phyloP scores from a whole-genome alignment of 2,329 filamentous ascomycete species.

The Fusarium transvaalense region DNA sequence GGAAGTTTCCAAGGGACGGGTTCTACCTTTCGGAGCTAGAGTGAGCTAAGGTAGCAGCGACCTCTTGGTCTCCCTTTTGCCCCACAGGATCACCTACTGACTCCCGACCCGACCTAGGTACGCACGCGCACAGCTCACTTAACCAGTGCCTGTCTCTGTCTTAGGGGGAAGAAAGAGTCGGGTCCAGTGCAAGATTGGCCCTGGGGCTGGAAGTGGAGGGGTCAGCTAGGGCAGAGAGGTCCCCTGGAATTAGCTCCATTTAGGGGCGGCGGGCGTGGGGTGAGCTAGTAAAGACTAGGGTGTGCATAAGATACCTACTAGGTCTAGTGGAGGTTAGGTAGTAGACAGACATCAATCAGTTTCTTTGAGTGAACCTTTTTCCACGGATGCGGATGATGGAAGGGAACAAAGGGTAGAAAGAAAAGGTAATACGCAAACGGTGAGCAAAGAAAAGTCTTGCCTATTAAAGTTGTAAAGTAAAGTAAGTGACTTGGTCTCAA shows the following conservation, averaged over 20 bases:
- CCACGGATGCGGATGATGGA: constrained; percentile 8
- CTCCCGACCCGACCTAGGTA: neutral
- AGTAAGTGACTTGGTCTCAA: constrained; percentile 13
- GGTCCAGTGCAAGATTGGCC: constrained; percentile 8
- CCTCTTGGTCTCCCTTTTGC: constrained; percentile 22
- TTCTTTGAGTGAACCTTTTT: constrained; percentile 18
- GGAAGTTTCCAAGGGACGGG: constrained; percentile 38
- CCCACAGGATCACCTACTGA: constrained; percentile 22
- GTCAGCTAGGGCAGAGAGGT: constrained; percentile 29
- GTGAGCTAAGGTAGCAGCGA: constrained; percentile 1
- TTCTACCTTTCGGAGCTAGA: constrained; percentile 30
- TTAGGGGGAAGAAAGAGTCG: constrained; percentile 10
- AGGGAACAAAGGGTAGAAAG: neutral
- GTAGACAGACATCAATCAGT: no score
- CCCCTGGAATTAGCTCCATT: constrained; percentile 35
- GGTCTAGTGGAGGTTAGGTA: no score
- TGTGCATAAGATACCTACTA: no score
- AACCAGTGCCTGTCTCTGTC: constrained; percentile 5
- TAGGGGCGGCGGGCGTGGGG: constrained; percentile 5
- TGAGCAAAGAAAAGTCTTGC: neutral
- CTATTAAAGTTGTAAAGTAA: neutral
- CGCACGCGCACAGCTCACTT: constrained; percentile 30
- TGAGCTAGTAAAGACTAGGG: neutral
- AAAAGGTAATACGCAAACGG: constrained; percentile 3
- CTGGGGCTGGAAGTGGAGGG: constrained; percentile 9